Evolutionary conservation across 345 rosid genomes (phyloP).

Genomic region (Heritiera fomes): DNA sequence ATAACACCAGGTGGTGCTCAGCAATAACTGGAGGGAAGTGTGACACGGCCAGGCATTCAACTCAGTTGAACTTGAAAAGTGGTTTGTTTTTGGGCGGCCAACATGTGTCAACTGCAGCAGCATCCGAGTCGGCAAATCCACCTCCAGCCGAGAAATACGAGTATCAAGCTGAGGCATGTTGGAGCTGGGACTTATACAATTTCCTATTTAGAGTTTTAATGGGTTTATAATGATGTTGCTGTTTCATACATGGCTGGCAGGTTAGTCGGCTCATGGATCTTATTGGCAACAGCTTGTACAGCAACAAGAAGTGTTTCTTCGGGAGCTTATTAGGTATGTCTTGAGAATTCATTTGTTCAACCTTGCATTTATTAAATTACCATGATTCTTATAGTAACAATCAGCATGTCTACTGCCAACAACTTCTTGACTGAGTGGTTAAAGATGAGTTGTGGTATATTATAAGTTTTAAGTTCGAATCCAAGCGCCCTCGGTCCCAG

Average conservation of each 20-base stretch:
- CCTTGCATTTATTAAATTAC: not conserved
- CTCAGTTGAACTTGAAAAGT: constrained; percentile 35
- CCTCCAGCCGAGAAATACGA: constrained; percentile 69
- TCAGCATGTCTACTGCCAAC: not conserved
- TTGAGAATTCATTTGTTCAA: not conserved
- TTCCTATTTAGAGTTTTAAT: not conserved
- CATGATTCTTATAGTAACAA: not conserved
- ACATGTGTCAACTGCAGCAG: constrained; percentile 65
- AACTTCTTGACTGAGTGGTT: too few species aligned
- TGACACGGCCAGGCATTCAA: constrained; percentile 22
- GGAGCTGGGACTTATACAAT: not conserved
- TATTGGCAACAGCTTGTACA: constrained; percentile 88
- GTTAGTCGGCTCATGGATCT: constrained; percentile 99
- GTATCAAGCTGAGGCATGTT: constrained; percentile 93
- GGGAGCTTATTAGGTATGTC: constrained; percentile 84
- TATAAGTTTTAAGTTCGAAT: too few species aligned
- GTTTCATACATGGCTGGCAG: constrained; percentile 37
- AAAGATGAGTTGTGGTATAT: too few species aligned
- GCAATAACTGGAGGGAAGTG: constrained; percentile 41
- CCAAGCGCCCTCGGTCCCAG: too few species aligned
- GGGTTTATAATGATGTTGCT: not conserved
- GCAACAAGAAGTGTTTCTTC: constrained; percentile 94
- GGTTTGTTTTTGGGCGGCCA: constrained; percentile 46
- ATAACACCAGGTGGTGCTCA: constrained; percentile 47
- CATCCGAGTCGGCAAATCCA: constrained; percentile 50